A percentile compares a stretch with the other conserved stretches of the same genome.
These are phyloP conservation scores for Silene latifolia DNA, from an alignment of 148 eudicot species.

Conservation along the genomic window DNA sequence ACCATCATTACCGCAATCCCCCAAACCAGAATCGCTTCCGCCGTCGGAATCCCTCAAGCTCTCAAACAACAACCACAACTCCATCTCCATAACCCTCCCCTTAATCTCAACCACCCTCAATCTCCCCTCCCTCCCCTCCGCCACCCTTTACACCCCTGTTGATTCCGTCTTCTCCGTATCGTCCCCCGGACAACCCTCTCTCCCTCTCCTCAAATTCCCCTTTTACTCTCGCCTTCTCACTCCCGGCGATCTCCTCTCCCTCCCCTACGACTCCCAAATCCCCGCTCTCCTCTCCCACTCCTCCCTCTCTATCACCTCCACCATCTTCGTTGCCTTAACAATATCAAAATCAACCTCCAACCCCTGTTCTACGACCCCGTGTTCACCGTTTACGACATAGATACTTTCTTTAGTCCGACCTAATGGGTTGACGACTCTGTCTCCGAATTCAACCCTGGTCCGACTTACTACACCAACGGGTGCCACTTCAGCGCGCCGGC, in stretches of 20 bases:
- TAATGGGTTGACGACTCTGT: conserved; percentile 12
- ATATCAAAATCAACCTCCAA: conserved; percentile 10
- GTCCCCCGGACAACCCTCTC: conserved; percentile 56
- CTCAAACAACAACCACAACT: conserved; percentile 46
- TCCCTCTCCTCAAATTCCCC: conserved; percentile 58
- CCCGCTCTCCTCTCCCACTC: conserved; percentile 40
- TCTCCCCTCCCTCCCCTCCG: conserved; percentile 24
- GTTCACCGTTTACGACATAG: conserved; percentile 39
- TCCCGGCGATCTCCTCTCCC: conserved; percentile 43
- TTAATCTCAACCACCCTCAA: conserved; percentile 35
- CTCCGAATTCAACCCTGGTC: conserved; percentile 9
- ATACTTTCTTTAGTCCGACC: conserved; percentile 37
- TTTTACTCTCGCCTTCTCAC: conserved; percentile 52
- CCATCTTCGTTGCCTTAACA: conserved; percentile 16
- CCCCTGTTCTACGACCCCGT: conserved; percentile 60
- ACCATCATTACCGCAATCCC: conserved; percentile 31
- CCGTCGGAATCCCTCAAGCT: conserved; percentile 57
- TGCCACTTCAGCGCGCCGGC: neutral
- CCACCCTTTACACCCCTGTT: conserved; percentile 32
- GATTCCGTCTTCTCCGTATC: conserved; percentile 42
- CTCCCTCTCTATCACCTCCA: conserved; percentile 42
- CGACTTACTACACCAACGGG: neutral
- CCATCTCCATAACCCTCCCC: conserved; percentile 63
- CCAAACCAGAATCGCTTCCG: conserved; percentile 31
- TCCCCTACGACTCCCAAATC: conserved; percentile 42